Evolutionary conservation across 2,329 filamentous ascomycete genomes (phyloP), one percentile per base, ranked within the genome.

Genomic region (Cordyceps pruinosa): DNA sequence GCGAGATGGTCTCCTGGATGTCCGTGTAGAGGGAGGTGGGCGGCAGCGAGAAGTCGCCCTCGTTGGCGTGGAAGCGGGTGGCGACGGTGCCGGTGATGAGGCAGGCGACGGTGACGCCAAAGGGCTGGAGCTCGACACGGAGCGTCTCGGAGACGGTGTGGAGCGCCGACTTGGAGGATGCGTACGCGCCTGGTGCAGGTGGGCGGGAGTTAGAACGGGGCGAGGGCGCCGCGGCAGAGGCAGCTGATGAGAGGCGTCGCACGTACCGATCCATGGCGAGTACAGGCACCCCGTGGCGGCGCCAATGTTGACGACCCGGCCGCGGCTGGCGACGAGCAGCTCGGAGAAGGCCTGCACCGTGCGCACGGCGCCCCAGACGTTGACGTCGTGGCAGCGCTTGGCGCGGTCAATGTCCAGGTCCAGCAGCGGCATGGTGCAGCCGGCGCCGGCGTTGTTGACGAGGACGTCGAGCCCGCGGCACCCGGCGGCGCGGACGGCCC

Each of bases 381-480:
- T 79, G 42, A 74, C 66, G 8, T 77, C 73, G 59, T 74, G 76
- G 51, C 76, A 60, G 28, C 61, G 61, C 30, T 66, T 69, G 8
- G 69, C 72, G 10, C 68, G 61, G 4, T 66, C 64, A 1, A 70
- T 58, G 7, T 67, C 61, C 25, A 64, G 59, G 52, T 72, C 69
- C 3, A 70, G 57, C 12, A 66, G 61, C 12, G 69, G 67, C 62
- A 64, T 61, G 28, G 60, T 63, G 56, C 60, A 63, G 37, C 48
- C 54, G 30, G 26, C 41, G 34, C 61, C 61, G 15, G 63, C 62
- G 48, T 66, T 66, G 61, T 66, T 68, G 47, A 62, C 54, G 10
- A 62, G 56, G 21, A 63, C 56, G 32, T 62, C 59, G n/a, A 65
- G 61, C n/a, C 44, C 42, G 32, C 58, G 54, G 2, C n/a, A 17